Evolutionary conservation across 2,329 filamentous ascomycete species (phyloP).

Genomic region (Claviceps pusilla): DNA sequence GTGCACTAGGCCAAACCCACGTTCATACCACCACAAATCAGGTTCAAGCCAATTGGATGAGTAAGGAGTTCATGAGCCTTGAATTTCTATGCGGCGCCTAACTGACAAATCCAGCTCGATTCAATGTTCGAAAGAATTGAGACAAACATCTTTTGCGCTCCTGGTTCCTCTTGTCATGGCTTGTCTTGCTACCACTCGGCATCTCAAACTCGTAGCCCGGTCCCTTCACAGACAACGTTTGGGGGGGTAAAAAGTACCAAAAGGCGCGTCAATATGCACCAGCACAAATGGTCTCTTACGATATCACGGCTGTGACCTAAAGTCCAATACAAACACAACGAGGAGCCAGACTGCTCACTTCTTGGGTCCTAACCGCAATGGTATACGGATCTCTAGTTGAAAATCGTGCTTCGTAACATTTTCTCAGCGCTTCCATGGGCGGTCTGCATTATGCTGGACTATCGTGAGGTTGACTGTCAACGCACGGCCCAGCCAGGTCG

Average conservation of each 20-base stretch:
- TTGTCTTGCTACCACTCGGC: background rate
- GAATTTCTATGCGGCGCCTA: slow-evolving; percentile 8
- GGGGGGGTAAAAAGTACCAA: background rate
- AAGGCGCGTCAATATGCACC: background rate
- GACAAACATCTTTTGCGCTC: background rate
- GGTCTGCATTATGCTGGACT: background rate
- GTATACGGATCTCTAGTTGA: background rate
- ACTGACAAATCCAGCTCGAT: slow-evolving; percentile 3
- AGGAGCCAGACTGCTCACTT: background rate
- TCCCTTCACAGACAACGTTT: background rate
- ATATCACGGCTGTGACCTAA: background rate
- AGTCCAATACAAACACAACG: background rate
- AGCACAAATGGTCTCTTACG: background rate
- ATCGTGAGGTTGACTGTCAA: background rate
- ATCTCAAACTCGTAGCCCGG: background rate
- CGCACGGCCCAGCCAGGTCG: background rate
- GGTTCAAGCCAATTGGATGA: slow-evolving; percentile 17
- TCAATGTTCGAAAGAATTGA: background rate
- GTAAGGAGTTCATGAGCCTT: slow-evolving; percentile 10
- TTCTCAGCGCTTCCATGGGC: background rate
- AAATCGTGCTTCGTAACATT: background rate
- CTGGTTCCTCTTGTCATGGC: background rate
- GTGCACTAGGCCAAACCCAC: slow-evolving; percentile 17
- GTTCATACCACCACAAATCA: slow-evolving; percentile 17
- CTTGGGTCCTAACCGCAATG: background rate